phyloP scores from a whole-genome alignment of 805 yeast genomes.

The Ogataea haglerorum region DNA sequence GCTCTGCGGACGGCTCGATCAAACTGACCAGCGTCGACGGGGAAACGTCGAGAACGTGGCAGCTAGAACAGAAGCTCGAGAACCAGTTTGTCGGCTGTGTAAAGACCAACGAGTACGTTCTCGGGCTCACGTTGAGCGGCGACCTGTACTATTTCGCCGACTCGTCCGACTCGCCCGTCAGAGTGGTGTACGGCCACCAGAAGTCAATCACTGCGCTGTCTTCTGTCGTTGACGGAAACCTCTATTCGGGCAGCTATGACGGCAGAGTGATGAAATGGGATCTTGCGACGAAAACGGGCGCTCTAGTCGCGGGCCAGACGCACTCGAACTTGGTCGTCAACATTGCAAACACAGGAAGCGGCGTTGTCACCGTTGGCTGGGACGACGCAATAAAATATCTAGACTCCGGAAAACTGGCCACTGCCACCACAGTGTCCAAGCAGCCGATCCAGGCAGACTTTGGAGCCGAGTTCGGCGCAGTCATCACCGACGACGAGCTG shows the following conservation, averaged over 20 bases:
- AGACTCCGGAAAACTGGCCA: conserved; percentile 21
- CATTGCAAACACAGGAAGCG: conserved; percentile 31
- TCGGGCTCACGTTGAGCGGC: conserved; percentile 72
- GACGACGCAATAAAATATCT: conserved; percentile 66
- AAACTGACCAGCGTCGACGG: conserved; percentile 61
- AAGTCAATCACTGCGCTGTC: conserved; percentile 66
- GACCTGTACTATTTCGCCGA: conserved; percentile 56
- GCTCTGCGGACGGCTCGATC: conserved; percentile 77
- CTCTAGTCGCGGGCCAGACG: conserved; percentile 35
- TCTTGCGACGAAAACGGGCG: conserved; percentile 34
- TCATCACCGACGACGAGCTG: conserved; percentile 44
- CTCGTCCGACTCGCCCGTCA: conserved; percentile 36
- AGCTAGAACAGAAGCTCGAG: conserved; percentile 42
- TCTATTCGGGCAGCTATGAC: conserved; percentile 73
- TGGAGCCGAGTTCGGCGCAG: conserved; percentile 36
- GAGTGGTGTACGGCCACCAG: conserved; percentile 72
- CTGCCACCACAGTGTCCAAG: conserved; percentile 36
- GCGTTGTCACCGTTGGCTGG: conserved; percentile 61
- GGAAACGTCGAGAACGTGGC: conserved; percentile 48
- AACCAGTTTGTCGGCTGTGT: conserved; percentile 81
- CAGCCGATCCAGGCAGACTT: conserved; percentile 50
- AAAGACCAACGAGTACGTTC: conserved; percentile 52
- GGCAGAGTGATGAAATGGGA: conserved; percentile 70
- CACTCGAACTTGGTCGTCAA: conserved; percentile 72
- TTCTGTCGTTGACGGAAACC: conserved; percentile 23